Evolutionary conservation across 495 filamentous ascomycete genomes (phyloP), one percentile per base, ranked within the genome.

Genomic region (Pseudoneurospora amorphoporcata): DNA sequence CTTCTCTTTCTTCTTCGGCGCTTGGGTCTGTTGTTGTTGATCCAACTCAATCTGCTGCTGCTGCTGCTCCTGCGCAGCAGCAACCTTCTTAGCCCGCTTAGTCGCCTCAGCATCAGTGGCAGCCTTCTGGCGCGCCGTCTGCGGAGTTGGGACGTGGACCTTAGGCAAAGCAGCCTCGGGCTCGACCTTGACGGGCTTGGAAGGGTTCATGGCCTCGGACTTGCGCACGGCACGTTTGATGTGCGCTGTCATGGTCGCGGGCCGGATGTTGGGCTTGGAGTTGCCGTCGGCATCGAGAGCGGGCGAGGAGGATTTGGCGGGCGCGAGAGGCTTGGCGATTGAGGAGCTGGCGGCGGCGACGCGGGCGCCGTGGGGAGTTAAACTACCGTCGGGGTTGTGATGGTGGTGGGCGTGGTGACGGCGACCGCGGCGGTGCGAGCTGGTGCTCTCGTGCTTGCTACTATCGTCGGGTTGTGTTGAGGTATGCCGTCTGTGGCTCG

Each of bases 161-260:
- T 9, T 47, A 23, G 70, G 53, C 37, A 35, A 39, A 39, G 39
- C 35, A 2, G 43, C 53, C 35, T 39, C 42, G 29, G 68, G n/a
- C 53, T 68, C 43, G 43, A 38, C 37, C 9, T 39, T 37, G 2
- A 17, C 6, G 3, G 69, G 42, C 14, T 61, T 65, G 6, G 53
- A 65, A 4, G n/a, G 61, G 39, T 43, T 58, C 40, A 73, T 38
- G 0, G 43, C 74, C 29, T 70, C 74, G 1, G 74, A 75, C 38
- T 75, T 75, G 23, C 74, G 69, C 23, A 77, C 39, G n/a, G 76
- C 76, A 3, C 72, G 71, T 65, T 74, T 72, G 43, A 70, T 75
- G 65, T 77, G 76, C n/a, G 76, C 75, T 1, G 76, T 76, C 23
- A 68, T 39, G 43, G 71, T 73, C 12, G 70, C 69, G 1, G 76